Evolutionary conservation across 768 basidiomycete genomes (phyloP).

Genomic region (Hypholoma sublateritium): DNA sequence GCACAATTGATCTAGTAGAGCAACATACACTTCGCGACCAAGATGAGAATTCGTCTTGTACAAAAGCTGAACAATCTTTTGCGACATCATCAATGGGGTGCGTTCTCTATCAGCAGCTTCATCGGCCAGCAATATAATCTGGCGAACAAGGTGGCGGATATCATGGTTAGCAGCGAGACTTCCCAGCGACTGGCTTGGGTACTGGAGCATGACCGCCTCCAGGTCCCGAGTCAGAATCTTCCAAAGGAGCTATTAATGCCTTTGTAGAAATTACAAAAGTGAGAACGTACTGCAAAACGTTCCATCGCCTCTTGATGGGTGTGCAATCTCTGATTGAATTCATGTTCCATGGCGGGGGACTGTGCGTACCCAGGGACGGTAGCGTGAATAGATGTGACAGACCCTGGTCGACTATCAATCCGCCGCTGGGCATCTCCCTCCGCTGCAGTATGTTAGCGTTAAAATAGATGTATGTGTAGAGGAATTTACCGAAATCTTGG

Average conservation of each 20-base stretch:
- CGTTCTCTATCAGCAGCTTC: conserved; percentile 79
- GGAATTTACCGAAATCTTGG: conserved; percentile 82
- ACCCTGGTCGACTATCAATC: conserved; percentile 64
- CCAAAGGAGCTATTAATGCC: conserved; percentile 6
- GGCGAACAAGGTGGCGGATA: conserved; percentile 79
- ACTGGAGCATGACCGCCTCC: conserved; percentile 75
- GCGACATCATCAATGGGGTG: conserved; percentile 89
- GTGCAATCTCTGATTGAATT: conserved; percentile 41
- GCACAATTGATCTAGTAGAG: conserved; percentile 86
- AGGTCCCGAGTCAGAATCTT: conserved; percentile 60
- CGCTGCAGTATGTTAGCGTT: conserved; percentile 29
- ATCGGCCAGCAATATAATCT: conserved; percentile 79
- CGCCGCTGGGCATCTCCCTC: conserved; percentile 56
- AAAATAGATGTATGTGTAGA: neutral
- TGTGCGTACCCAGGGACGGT: conserved; percentile 47
- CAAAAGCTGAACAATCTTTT: conserved; percentile 93
- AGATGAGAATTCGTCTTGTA: conserved; percentile 88
- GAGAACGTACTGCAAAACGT: conserved; percentile 66
- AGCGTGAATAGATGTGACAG: conserved; percentile 64
- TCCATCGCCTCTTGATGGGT: conserved; percentile 87
- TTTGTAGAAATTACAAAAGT: neutral
- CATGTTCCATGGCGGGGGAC: conserved; percentile 63
- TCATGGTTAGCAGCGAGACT: conserved; percentile 82
- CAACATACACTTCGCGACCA: conserved; percentile 91
- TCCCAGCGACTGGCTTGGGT: conserved; percentile 70